These are phyloP conservation scores for Barnettozyma pratensis DNA, from an alignment of 805 yeast genomes.

Conservation along the genomic window DNA sequence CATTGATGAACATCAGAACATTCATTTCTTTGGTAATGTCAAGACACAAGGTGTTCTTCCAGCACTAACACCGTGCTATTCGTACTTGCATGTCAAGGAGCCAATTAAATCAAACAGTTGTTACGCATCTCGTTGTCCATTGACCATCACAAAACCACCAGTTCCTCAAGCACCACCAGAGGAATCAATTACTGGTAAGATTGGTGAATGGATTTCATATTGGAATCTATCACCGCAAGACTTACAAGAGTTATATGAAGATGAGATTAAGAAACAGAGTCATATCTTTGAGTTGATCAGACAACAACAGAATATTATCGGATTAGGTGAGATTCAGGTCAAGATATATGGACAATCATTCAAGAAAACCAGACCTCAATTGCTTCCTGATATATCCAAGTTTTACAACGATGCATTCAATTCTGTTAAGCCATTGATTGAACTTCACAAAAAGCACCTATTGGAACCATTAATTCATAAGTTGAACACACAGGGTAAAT, in stretches of 20 bases:
- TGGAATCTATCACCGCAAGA: constrained; percentile 59
- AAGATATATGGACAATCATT: constrained; percentile 47
- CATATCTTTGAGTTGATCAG: constrained; percentile 70
- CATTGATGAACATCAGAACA: constrained; percentile 28
- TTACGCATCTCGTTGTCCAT: constrained; percentile 31
- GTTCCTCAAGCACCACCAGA: constrained; percentile 16
- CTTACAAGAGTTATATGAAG: constrained; percentile 42
- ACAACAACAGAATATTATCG: constrained; percentile 65
- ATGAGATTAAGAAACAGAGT: constrained; percentile 62
- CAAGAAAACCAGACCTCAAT: constrained; percentile 33
- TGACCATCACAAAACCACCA: constrained; percentile 24
- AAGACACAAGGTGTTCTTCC: constrained; percentile 39
- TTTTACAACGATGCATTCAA: constrained; percentile 56
- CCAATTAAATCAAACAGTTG: constrained; percentile 18
- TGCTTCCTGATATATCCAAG: constrained; percentile 45
- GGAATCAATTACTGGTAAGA: constrained; percentile 17
- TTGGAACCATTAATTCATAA: constrained; percentile 55
- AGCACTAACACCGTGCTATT: constrained; percentile 42
- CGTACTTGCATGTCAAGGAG: constrained; percentile 26
- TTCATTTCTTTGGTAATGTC: constrained; percentile 25
- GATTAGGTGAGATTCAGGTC: constrained; percentile 60
- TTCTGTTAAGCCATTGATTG: constrained; percentile 50
- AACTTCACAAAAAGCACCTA: constrained; percentile 47
- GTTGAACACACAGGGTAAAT: constrained; percentile 59
- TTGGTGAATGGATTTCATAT: constrained; percentile 59